These are phyloP conservation scores for Sicyos baderoa DNA, from an alignment of 306 rosid species.

Conservation along the genomic window DNA sequence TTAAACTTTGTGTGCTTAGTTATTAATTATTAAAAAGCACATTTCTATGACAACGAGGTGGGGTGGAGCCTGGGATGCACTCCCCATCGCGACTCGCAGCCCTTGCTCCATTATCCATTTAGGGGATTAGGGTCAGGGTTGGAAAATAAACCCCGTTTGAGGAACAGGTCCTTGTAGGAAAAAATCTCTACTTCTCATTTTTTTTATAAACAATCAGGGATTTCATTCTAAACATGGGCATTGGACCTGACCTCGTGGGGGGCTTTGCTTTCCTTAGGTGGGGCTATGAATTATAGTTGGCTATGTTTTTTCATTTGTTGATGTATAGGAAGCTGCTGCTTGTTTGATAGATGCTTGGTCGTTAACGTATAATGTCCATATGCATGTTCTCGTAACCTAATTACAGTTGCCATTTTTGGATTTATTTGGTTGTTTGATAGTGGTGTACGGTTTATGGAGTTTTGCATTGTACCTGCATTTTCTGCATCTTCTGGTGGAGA, in stretches of 20 bases:
- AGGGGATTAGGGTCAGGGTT: too few species aligned
- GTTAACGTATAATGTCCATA: background rate
- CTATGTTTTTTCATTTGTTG: background rate
- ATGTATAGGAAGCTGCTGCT: background rate
- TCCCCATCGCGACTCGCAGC: too few species aligned
- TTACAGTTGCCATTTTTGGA: background rate
- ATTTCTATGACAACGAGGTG: background rate
- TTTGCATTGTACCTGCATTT: background rate
- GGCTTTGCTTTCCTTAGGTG: background rate
- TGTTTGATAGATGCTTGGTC: background rate
- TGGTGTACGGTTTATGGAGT: background rate
- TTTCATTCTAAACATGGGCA: background rate
- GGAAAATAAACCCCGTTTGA: too few species aligned
- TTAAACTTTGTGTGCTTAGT: background rate
- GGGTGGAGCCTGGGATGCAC: too few species aligned
- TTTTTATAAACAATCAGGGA: too few species aligned
- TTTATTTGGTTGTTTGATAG: background rate
- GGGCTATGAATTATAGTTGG: background rate
- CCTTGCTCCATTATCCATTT: too few species aligned
- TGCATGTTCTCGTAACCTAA: background rate
- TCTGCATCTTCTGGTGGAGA: background rate
- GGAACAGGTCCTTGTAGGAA: too few species aligned
- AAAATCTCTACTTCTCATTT: too few species aligned
- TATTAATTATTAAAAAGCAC: background rate
- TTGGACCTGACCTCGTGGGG: background rate